phyloP scores from a whole-genome alignment of 306 rosid genomes.

The Lathyrus oleraceus region DNA sequence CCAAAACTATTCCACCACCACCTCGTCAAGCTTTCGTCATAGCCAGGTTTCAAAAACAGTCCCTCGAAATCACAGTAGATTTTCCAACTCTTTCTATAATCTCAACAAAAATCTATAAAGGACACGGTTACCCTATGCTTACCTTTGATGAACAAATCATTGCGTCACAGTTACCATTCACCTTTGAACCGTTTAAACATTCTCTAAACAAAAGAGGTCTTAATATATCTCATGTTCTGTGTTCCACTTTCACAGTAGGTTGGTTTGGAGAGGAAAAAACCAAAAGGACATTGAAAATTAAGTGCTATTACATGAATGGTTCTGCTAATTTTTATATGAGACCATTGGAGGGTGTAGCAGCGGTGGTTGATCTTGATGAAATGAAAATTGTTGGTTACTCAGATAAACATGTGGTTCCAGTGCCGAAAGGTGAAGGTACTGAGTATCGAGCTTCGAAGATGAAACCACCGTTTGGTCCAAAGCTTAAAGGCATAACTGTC shows the following conservation, averaged over 20 bases:
- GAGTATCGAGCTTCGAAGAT: slow-evolving; percentile 34
- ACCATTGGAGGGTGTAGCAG: slow-evolving; percentile 39
- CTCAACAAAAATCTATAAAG: slow-evolving; percentile 39
- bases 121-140: slow-evolving; percentile 46
- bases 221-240: slow-evolving; percentile 24
- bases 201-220: slow-evolving; percentile 34
- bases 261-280: slow-evolving; percentile 39
- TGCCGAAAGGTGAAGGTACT: slow-evolving; percentile 36
- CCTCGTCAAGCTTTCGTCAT: slow-evolving; percentile 55
- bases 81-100: slow-evolving; percentile 28
- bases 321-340: slow-evolving; percentile 27
- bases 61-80: slow-evolving; percentile 50
- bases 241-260: slow-evolving; percentile 17
- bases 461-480: slow-evolving; percentile 47
- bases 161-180: slow-evolving; percentile 6
- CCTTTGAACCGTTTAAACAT: slow-evolving; percentile 30
- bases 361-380: slow-evolving; percentile 37
- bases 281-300: slow-evolving; percentile 21
- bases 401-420: slow-evolving; percentile 32
- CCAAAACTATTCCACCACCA: slow-evolving; percentile 8
- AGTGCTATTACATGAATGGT: slow-evolving; percentile 31
- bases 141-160: slow-evolving; percentile 27
- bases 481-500: slow-evolving; percentile 17
- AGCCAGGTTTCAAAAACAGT: slow-evolving; percentile 41
- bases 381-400: slow-evolving; percentile 25